These are phyloP conservation scores for Rugonectria rugulosa DNA, from an alignment of 2,329 filamentous ascomycete genomes.

Conservation along the genomic window DNA sequence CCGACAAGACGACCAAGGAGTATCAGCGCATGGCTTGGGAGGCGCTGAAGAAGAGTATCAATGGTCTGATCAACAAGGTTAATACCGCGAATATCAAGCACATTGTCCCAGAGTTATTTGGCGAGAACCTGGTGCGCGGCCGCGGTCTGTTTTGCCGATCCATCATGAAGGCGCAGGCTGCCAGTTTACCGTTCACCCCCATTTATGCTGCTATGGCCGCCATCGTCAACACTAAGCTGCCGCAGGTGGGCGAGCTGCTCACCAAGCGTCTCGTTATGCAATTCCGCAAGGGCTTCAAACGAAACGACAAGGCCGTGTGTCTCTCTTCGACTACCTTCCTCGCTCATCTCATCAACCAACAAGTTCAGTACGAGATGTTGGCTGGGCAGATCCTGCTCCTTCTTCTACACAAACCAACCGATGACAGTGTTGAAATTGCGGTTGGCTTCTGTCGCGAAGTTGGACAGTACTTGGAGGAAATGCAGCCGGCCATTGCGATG, in stretches of 20 bases:
- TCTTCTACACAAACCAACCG: constrained; percentile 93
- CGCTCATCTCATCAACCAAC: constrained; percentile 93
- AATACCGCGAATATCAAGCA: constrained; percentile 98
- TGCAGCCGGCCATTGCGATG: constrained; percentile 87
- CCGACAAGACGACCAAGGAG: constrained; percentile 94
- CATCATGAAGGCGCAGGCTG: constrained; percentile 98
- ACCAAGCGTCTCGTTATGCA: constrained; percentile 86
- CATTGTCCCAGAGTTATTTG: constrained; percentile 95
- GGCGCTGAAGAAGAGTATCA: constrained; percentile 97
- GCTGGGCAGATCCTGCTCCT: constrained; percentile 91
- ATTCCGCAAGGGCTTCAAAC: constrained; percentile 93
- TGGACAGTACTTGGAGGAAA: constrained; percentile 92
- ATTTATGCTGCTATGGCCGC: constrained; percentile 96
- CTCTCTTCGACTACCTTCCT: constrained; percentile 93
- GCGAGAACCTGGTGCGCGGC: constrained; percentile 91
- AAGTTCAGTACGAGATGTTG: constrained; percentile 93
- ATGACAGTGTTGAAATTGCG: constrained; percentile 97
- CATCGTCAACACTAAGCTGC: constrained; percentile 97
- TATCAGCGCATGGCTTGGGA: constrained; percentile 99
- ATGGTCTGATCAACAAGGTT: constrained; percentile 98
- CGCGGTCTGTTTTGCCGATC: constrained; percentile 92
- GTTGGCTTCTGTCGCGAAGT: constrained; percentile 93
- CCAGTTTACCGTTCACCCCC: constrained; percentile 92
- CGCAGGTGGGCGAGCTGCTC: constrained; percentile 90
- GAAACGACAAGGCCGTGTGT: constrained; percentile 97